Percentiles rank a stretch among this genome's conserved stretches.
Evolutionary conservation across 139 green algal genomes (phyloP).

Genomic region (Edaphochlamys debaryana): DNA sequence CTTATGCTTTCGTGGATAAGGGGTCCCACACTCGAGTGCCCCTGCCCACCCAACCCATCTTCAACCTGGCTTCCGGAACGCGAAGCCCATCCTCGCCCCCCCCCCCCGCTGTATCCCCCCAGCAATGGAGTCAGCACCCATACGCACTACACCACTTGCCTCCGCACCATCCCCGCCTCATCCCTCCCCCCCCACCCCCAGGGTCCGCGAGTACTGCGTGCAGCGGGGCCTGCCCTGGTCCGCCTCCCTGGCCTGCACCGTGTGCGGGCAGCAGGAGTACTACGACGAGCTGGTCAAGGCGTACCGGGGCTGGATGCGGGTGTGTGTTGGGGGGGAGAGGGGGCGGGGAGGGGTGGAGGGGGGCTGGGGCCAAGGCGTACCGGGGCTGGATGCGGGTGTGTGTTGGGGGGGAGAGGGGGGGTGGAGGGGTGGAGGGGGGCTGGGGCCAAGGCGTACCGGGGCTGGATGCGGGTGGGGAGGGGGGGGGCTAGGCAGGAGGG

Average conservation of each 20-base stretch:
- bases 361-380: constrained; percentile 60
- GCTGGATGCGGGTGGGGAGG: constrained; percentile 70
- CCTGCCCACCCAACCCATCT: too few species aligned
- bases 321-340: constrained; percentile 34
- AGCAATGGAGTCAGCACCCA: too few species aligned
- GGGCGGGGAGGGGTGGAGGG: too few species aligned
- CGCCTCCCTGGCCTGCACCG: constrained; percentile 66
- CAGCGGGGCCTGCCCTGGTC: constrained; percentile 77
- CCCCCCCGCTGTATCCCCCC: too few species aligned
- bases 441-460: constrained; percentile 66
- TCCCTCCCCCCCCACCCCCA: constrained; percentile 47
- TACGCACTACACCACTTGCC: too few species aligned
- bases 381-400: constrained; percentile 75
- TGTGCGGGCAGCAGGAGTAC: constrained; percentile 86
- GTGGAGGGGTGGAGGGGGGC: too few species aligned
- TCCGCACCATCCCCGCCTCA: too few species aligned
- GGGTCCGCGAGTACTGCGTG: constrained; percentile 88
- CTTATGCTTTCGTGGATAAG: too few species aligned
- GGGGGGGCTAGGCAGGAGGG: neutral
- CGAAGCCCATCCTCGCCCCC: too few species aligned
- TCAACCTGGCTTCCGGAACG: too few species aligned
- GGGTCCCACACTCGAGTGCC: too few species aligned
- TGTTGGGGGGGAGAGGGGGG: neutral
- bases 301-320: constrained; percentile 77
- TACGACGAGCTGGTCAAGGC: constrained; percentile 87